Conservation (phyloP, 805 yeast genomes). For the Lachancea lanzarotensis region DNA sequence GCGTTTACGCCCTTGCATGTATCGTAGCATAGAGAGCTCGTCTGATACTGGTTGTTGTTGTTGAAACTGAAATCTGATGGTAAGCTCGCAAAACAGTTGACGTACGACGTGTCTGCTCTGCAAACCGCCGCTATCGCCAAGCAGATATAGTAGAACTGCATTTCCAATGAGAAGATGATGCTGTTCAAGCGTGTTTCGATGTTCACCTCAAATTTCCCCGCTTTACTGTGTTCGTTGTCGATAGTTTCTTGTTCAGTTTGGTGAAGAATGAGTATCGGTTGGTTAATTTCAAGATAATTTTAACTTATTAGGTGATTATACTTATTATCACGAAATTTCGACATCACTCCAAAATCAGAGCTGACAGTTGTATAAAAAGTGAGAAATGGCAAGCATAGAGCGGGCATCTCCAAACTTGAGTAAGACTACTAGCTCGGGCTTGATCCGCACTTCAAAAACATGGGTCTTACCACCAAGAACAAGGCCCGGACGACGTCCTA, state of each 20-base stretch:
- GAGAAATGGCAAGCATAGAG: constrained; percentile 6
- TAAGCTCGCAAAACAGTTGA: constrained; percentile 26
- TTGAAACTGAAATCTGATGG: constrained; percentile 26
- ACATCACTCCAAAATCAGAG: not conserved
- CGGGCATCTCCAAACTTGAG: not conserved
- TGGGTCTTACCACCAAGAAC: constrained; percentile 82
- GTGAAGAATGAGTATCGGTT: constrained; percentile 1
- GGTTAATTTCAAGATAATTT: not conserved
- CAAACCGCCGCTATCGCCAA: constrained; percentile 5
- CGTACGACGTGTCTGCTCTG: constrained; percentile 13
- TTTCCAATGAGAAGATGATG: not conserved
- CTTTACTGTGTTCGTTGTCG: not conserved
- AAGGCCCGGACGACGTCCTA: constrained; percentile 60
- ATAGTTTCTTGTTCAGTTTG: not conserved
- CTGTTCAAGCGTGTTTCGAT: no score
- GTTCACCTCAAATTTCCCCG: not conserved
- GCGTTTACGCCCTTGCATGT: constrained; percentile 18
- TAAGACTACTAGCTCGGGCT: not conserved
- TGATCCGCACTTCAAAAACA: constrained; percentile 41
- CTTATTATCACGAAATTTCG: not conserved
- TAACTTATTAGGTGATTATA: no score
- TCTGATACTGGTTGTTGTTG: constrained; percentile 22
- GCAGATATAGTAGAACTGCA: constrained; percentile 4
- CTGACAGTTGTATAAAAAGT: not conserved
- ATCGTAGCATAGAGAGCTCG: constrained; percentile 23